Percentiles rank a stretch among this genome's conserved stretches.
Evolutionary conservation across 257 asterid genomes (phyloP).

Genomic region (Nicotiana otophora): DNA sequence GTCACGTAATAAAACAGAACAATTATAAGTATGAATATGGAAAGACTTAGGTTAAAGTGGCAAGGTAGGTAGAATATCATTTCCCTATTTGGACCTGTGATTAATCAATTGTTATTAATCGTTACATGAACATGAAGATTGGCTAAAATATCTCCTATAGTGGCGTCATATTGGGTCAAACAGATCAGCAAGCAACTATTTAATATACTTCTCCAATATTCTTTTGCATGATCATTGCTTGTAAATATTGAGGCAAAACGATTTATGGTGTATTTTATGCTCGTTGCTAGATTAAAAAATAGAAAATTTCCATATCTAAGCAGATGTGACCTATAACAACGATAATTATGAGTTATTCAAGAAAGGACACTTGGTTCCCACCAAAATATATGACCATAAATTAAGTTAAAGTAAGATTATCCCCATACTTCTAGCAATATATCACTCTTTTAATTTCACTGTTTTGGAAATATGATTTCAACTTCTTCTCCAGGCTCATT

Average conservation of each 20-base stretch:
- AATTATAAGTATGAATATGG: neutral
- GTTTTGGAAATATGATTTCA: too few relatives aligned
- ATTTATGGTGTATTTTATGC: neutral
- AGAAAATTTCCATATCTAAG: neutral
- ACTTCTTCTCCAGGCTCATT: too few relatives aligned
- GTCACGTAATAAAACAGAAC: neutral
- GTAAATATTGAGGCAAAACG: neutral
- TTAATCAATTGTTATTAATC: neutral
- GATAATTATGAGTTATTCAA: neutral
- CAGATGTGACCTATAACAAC: neutral
- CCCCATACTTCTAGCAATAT: too few relatives aligned
- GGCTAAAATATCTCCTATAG: neutral
- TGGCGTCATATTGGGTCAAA: neutral
- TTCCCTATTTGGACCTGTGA: neutral
- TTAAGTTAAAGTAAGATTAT: too few relatives aligned
- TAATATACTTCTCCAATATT: neutral
- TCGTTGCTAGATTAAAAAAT: neutral
- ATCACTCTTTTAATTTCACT: too few relatives aligned
- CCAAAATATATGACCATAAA: neutral
- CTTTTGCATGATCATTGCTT: neutral
- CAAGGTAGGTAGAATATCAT: neutral
- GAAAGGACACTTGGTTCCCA: neutral
- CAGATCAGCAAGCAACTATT: neutral
- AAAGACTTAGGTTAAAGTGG: neutral
- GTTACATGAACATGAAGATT: neutral